These are phyloP conservation scores for Apiotrichum porosum DNA, from an alignment of 1,284 basidiomycete species.

Conservation along the genomic window DNA sequence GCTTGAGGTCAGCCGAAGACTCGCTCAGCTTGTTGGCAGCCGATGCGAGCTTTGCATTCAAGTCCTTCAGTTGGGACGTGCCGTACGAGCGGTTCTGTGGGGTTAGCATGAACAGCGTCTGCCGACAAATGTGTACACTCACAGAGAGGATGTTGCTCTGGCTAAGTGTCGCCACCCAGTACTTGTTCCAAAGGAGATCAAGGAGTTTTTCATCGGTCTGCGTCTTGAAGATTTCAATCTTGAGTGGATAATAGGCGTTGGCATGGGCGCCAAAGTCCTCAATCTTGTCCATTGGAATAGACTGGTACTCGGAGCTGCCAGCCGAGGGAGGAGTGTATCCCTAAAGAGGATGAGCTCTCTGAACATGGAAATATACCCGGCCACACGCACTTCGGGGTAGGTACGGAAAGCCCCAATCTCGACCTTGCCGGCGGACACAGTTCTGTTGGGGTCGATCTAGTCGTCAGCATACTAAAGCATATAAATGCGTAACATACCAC, in stretches of 20 bases:
- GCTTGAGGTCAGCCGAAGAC: conserved; percentile 19
- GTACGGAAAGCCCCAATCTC: conserved; percentile 98
- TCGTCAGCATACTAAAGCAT: conserved; percentile 1
- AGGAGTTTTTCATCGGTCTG: conserved; percentile 79
- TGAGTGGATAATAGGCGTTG: conserved; percentile 90
- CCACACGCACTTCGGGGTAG: conserved; percentile 64
- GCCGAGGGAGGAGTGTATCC: conserved; percentile 74
- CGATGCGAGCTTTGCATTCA: conserved; percentile 71
- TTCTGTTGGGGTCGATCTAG: conserved; percentile 95
- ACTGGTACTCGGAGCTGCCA: conserved; percentile 77
- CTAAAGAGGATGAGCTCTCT: conserved; percentile 18
- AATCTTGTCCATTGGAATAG: conserved; percentile 88
- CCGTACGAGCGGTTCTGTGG: conserved; percentile 85
- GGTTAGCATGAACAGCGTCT: background rate
- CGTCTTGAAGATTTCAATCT: conserved; percentile 92
- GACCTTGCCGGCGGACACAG: conserved; percentile 94
- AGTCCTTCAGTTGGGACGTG: conserved; percentile 78
- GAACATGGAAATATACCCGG: background rate
- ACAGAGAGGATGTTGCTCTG: conserved; percentile 87
- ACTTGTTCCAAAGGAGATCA: conserved; percentile 95
- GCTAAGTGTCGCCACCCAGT: conserved; percentile 94
- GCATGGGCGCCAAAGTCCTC: conserved; percentile 98
- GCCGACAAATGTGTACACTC: conserved; percentile 34
- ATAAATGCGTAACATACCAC: conserved; percentile 73
- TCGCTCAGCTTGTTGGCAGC: conserved; percentile 21